phyloP scores from a whole-genome alignment of 2,329 filamentous ascomycete species.

The Penicillium sp. region DNA sequence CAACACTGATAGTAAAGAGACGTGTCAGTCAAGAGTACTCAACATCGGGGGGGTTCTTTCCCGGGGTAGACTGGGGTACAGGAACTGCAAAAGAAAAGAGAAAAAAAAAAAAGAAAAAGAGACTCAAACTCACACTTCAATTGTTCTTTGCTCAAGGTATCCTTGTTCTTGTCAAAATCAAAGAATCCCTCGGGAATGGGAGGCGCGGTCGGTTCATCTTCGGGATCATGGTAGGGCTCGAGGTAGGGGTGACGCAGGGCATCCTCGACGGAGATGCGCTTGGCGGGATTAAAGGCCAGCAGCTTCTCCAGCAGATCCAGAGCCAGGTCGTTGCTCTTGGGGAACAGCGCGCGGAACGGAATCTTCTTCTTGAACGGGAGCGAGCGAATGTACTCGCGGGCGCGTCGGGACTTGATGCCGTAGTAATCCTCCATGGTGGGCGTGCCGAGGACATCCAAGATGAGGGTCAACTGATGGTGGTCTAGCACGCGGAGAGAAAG shows the following conservation, averaged over 20 bases:
- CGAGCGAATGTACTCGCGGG: constrained; percentile 95
- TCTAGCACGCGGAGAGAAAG: constrained; percentile 48
- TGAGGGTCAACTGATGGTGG: constrained; percentile 95
- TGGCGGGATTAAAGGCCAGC: constrained; percentile 94
- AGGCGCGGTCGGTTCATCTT: constrained; percentile 93
- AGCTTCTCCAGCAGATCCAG: constrained; percentile 92
- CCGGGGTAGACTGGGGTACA: no score
- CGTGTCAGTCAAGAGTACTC: no score
- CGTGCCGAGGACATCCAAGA: constrained; percentile 93
- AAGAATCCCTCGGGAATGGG: constrained; percentile 99
- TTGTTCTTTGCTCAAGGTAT: constrained; percentile 96
- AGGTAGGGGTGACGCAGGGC: constrained; percentile 96
- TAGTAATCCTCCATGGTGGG: constrained; percentile 99
- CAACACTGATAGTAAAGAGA: constrained; percentile 47
- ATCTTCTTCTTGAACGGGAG: constrained; percentile 99
- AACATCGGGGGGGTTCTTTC: no score
- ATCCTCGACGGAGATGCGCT: constrained; percentile 97
- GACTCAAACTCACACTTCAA: constrained; percentile 62
- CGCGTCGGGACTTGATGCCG: constrained; percentile 96
- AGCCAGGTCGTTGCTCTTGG: constrained; percentile 96
- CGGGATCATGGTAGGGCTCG: constrained; percentile 97
- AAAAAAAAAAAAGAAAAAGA: neutral
- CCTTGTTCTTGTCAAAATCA: constrained; percentile 99
- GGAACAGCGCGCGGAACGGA: constrained; percentile 92
- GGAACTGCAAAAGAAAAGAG: no score